These are phyloP conservation scores for Eucalyptus cloeziana DNA, from an alignment of 345 rosid species.

Conservation along the genomic window DNA sequence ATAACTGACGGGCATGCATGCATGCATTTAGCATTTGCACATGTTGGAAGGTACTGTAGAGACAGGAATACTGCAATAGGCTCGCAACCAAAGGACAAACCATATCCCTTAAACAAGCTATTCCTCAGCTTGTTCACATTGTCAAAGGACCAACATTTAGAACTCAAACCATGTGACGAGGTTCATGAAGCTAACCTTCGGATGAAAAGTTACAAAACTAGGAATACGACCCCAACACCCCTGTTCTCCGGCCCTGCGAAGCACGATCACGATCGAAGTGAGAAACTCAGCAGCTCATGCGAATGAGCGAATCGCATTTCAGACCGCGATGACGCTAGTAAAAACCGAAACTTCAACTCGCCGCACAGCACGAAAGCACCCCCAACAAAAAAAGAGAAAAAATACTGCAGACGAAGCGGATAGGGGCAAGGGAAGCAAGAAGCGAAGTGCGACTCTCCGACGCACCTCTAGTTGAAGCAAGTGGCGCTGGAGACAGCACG, in stretches of 20 bases:
- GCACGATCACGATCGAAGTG: neutral
- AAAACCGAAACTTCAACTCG: neutral
- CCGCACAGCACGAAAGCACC: too few relatives aligned
- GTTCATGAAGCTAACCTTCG: slow-evolving; percentile 26
- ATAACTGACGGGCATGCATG: neutral
- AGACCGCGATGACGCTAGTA: neutral
- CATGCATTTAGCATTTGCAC: neutral
- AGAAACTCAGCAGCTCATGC: neutral
- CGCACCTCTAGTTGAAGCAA: neutral
- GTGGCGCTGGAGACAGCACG: neutral
- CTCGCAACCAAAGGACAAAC: neutral
- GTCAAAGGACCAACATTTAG: neutral
- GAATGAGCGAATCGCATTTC: neutral
- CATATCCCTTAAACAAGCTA: neutral
- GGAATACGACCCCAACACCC: slow-evolving; percentile 30
- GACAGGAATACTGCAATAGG: neutral
- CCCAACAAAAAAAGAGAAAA: neutral
- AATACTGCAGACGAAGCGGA: neutral
- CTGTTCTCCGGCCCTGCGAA: slow-evolving; percentile 30
- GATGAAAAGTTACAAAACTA: slow-evolving; percentile 47
- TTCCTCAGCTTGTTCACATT: neutral
- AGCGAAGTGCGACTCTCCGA: neutral
- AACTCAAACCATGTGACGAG: neutral
- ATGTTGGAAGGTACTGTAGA: neutral
- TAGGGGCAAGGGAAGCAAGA: neutral